phyloP scores from a whole-genome alignment of 352 stramenopile genomes.

The Aphanomyces euteiches region DNA sequence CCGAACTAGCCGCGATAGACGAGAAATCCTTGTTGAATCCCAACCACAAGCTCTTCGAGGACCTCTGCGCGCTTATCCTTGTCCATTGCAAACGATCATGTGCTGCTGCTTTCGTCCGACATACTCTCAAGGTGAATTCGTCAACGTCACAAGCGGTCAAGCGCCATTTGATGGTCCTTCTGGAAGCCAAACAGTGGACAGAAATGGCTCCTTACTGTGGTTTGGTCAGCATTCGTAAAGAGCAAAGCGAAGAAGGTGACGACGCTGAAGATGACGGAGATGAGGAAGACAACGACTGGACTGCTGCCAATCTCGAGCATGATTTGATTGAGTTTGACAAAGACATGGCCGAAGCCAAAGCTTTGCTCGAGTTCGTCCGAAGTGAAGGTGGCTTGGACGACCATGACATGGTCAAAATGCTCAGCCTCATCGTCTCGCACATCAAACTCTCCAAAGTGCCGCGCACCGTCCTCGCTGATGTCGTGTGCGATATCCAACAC shows the following conservation, averaged over 20 bases:
- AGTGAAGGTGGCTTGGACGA: conserved; percentile 50
- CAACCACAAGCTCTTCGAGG: conserved; percentile 13
- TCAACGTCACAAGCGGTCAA: conserved; percentile 81
- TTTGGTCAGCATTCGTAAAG: background rate
- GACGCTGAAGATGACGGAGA: background rate
- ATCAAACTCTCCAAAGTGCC: conserved; percentile 83
- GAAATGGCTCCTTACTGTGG: conserved; percentile 34
- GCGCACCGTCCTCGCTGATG: conserved; percentile 85
- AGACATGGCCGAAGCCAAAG: conserved; percentile 60
- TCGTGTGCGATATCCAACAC: conserved; percentile 65
- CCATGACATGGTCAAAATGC: conserved; percentile 80
- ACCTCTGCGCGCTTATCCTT: conserved; percentile 29
- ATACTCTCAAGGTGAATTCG: background rate
- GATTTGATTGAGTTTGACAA: conserved; percentile 84
- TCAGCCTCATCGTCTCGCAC: conserved; percentile 77
- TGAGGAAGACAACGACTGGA: conserved; percentile 71
- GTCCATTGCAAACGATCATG: conserved; percentile 21
- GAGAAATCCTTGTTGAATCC: conserved; percentile 17
- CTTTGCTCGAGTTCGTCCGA: conserved; percentile 54
- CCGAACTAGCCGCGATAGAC: conserved; percentile 30
- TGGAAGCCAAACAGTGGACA: conserved; percentile 64
- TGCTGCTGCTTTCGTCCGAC: conserved; percentile 9
- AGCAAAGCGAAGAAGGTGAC: conserved; percentile 45
- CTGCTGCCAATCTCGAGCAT: conserved; percentile 81
- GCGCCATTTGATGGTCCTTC: conserved; percentile 70